Evolutionary conservation across 305 asterid species (phyloP).

Genomic region (Striga hermonthica): DNA sequence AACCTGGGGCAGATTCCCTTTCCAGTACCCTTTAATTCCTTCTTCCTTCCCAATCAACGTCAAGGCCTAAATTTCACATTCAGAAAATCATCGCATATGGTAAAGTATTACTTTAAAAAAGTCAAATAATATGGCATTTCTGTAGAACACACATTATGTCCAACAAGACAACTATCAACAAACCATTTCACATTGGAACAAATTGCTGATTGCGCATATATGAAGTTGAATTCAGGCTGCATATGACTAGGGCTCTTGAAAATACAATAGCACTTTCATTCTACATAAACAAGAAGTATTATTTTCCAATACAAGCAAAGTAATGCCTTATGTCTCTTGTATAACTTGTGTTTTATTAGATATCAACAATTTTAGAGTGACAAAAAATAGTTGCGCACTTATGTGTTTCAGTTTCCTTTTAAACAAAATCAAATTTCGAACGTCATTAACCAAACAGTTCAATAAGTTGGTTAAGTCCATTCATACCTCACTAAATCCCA

Average conservation of each 20-base stretch:
- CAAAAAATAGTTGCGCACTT: slow-evolving; percentile 1
- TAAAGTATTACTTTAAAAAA: slow-evolving; percentile 29
- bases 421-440: slow-evolving; percentile 15
- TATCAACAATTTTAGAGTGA: slow-evolving; percentile 9
- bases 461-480: slow-evolving; percentile 13
- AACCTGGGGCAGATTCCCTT: slow-evolving; percentile 83
- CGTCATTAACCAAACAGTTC: neutral
- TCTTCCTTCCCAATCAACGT: slow-evolving; percentile 64
- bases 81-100: slow-evolving; percentile 18
- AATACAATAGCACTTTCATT: neutral
- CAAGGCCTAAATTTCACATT: slow-evolving; percentile 49
- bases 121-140: slow-evolving; percentile 12
- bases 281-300: neutral
- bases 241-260: neutral
- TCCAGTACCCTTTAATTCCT: slow-evolving; percentile 86
- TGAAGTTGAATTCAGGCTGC: slow-evolving; percentile 11
- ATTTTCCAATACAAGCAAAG: neutral
- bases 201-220: slow-evolving; percentile 3
- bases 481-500: slow-evolving; percentile 71
- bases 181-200: neutral
- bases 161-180: neutral
- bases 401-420: neutral
- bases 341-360: neutral
- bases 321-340: slow-evolving; percentile 7
- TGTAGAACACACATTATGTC: slow-evolving; percentile 3